Base-by-base conservation (phyloP, 1,139 yeast species). In the Suhomyces maxii region DNA sequence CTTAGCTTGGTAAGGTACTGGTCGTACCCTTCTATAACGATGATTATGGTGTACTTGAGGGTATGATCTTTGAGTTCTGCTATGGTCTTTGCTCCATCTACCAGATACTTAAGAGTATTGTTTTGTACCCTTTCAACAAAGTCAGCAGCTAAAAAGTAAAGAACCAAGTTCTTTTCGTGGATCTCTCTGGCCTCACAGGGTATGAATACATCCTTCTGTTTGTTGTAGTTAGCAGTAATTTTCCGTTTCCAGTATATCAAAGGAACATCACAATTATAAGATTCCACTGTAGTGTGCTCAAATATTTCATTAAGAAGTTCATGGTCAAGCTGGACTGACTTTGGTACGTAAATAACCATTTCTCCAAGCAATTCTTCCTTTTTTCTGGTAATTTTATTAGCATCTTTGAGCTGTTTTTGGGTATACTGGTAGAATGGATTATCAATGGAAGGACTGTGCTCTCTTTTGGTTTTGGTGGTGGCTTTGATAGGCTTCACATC, bases 21-120 rank as follows among this genome's bases (percentile, higher is more conserved):
- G 26, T 77, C 82, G 46, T 73, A 73, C 2, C 80, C 80, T 48
- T 77, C 78, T 1, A 83, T 59, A 35, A 84, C 60, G 2, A 84
- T 50, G 0, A 84, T 70, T 0, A 74, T 52, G 25, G 62, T 51
- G 43, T 48, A 50, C 3, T 42, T 43, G 23, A 47, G 36, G 9
- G 30, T 39, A 8, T 51, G 46, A 37, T 53, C 49, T 37, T 55
- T 52, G 11, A 36, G 23, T 12, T 37, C 28, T 1, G 57, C 58
- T 38, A 57, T 60, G 45, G 48, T 51, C 13, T 59, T 58, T 11
- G 63, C 61, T n/a, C 49, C 54, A 33, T 52, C 54, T 11, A 60
- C 53, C 42, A 58, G 63, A 26, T 42, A 46, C 26, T 54, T 46
- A 30, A 68, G 34, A 10, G 57, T 40, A 6, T 65, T 64, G 46